phyloP scores from a whole-genome alignment of 164 flowering plant species.

The Cinnamomum micranthum region DNA sequence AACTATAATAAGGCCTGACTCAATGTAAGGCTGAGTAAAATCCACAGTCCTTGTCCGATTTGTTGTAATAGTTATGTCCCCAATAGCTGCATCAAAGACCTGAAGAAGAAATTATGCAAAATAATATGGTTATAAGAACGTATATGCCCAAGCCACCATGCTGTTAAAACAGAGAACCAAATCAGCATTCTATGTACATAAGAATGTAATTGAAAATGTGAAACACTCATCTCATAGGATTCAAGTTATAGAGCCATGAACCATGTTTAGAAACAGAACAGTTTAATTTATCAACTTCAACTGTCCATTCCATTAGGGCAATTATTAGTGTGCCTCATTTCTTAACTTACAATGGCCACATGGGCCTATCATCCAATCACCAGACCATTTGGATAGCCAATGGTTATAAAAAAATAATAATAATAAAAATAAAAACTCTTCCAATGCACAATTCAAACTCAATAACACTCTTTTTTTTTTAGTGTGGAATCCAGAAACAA shows the following conservation, averaged over 20 bases:
- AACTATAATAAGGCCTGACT: conserved; percentile 85
- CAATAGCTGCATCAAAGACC: conserved; percentile 88
- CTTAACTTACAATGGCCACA: too few species aligned
- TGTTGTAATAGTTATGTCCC: conserved; percentile 78
- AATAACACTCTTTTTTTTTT: too few species aligned
- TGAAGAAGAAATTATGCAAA: conserved; percentile 25
- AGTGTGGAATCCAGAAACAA: too few species aligned
- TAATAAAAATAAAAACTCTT: too few species aligned
- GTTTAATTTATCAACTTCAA: neutral
- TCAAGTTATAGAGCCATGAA: neutral
- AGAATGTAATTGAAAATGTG: too few species aligned
- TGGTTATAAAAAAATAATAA: too few species aligned
- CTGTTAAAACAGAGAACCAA: neutral
- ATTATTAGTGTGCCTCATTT: neutral
- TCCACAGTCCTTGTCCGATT: conserved; percentile 80
- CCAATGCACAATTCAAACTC: too few species aligned
- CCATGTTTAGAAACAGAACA: neutral
- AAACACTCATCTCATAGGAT: neutral
- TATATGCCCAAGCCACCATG: neutral
- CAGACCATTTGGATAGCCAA: too few species aligned
- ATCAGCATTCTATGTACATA: neutral
- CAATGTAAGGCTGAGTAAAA: conserved; percentile 87
- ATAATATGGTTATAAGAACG: neutral
- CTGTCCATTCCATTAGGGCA: neutral
- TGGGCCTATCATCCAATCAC: too few species aligned